phyloP scores from a whole-genome alignment of 1,284 basidiomycete species.

The Pisolithus thermaeus region DNA sequence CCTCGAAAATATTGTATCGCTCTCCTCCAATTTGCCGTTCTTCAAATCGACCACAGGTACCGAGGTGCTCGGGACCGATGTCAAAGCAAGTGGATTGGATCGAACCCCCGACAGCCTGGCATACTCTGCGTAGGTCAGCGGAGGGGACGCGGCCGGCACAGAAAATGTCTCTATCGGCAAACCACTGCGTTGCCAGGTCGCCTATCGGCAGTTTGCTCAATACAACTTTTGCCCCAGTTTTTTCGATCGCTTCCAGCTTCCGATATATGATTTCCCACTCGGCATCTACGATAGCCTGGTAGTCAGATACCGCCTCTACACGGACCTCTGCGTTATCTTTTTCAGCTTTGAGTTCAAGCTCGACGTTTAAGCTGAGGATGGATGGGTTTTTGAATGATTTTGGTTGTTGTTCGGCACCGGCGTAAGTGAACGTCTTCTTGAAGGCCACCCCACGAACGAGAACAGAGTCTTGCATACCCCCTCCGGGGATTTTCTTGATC shows the following conservation, averaged over 20 bases:
- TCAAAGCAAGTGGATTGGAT: conserved; percentile 96
- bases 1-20: conserved; percentile 94
- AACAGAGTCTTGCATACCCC: conserved; percentile 95
- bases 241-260: conserved; percentile 94
- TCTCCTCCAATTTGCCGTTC: conserved; percentile 97
- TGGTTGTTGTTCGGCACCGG: conserved; percentile 98
- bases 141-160: conserved; percentile 94
- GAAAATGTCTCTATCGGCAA: conserved; percentile 98
- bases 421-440: conserved; percentile 99
- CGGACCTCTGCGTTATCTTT: conserved; percentile 99
- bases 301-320: conserved; percentile 94
- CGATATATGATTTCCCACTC: conserved; percentile 99
- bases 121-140: conserved; percentile 90
- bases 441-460: conserved; percentile 91
- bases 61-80: conserved; percentile 86
- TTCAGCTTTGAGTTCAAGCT: conserved; percentile 98
- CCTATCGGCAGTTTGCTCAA: conserved; percentile 98
- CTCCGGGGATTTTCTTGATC: conserved; percentile 98
- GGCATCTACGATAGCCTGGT: conserved; percentile 98
- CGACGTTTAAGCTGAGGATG: conserved; percentile 94
- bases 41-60: conserved; percentile 87
- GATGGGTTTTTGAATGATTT: conserved; percentile 89
- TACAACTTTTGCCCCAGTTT: conserved; percentile 96
- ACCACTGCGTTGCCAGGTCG: conserved; percentile 98
- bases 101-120: conserved; percentile 93